These are phyloP conservation scores for Geum urbanum DNA, from an alignment of 306 rosid species.

Conservation along the genomic window DNA sequence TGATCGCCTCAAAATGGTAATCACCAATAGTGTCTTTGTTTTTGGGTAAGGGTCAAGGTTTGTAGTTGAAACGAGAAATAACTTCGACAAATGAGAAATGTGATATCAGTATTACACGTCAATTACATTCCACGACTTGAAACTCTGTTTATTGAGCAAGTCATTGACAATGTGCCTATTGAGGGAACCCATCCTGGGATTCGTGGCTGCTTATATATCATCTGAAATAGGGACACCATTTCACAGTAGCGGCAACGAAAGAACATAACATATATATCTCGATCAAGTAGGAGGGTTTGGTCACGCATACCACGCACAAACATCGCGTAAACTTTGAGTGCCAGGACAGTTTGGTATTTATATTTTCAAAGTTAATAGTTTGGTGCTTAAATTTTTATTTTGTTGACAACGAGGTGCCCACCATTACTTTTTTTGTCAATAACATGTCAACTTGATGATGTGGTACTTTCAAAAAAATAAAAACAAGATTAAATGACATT, in stretches of 20 bases:
- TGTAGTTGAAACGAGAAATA: neutral
- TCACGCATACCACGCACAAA: neutral
- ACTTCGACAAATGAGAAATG: constrained; percentile 4
- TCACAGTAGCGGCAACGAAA: neutral
- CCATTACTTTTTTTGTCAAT: no score
- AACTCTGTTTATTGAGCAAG: neutral
- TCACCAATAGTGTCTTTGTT: no score
- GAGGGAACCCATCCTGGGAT: no score
- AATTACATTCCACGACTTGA: neutral
- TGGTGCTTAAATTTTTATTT: no score
- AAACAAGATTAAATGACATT: no score
- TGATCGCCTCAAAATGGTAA: neutral
- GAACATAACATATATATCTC: neutral
- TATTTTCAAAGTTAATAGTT: no score
- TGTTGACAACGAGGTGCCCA: no score
- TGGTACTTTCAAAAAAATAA: no score
- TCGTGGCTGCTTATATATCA: neutral
- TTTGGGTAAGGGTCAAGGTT: neutral
- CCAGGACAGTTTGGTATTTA: no score
- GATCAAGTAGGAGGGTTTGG: neutral
- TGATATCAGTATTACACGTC: neutral
- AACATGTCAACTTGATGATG: no score
- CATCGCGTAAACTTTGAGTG: no score
- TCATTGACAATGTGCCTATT: neutral
- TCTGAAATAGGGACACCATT: neutral